phyloP scores from a whole-genome alignment of 345 rosid species.

The Clausena lansium region DNA sequence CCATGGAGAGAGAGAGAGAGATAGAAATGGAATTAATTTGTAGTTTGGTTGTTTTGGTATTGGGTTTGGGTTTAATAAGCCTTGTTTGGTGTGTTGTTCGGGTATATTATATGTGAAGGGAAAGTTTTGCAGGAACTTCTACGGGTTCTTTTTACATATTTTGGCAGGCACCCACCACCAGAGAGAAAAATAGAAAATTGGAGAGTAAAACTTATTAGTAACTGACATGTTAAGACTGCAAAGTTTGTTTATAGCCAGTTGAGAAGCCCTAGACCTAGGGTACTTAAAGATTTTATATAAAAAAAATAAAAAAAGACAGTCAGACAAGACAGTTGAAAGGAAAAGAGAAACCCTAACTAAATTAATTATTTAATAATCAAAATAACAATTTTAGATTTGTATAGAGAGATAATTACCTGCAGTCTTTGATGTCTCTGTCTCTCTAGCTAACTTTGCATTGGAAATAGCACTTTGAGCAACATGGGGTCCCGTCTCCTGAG shows the following conservation, averaged over 20 bases:
- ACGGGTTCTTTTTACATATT: conserved; percentile 31
- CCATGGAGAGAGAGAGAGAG: conserved; percentile 56
- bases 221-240: conserved; percentile 61
- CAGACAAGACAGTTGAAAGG: conserved; percentile 64
- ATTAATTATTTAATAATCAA: neutral
- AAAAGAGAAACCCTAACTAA: neutral
- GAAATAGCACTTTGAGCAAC: conserved; percentile 17
- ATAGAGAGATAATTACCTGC: no score
- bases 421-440: conserved; percentile 43
- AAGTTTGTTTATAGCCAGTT: conserved; percentile 49
- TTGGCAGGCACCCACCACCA: conserved; percentile 22
- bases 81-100: conserved; percentile 27
- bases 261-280: conserved; percentile 38
- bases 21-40: conserved; percentile 23
- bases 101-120: conserved; percentile 29
- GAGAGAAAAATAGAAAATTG: no score
- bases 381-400: neutral
- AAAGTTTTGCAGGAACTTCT: conserved; percentile 33
- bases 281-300: conserved; percentile 15
- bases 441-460: conserved; percentile 29
- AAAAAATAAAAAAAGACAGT: conserved; percentile 43
- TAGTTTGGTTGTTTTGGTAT: conserved; percentile 18
- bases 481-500: no score
- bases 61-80: neutral
- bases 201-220: neutral